Conservation (phyloP, 2,329 filamentous ascomycete species). For the Epicoccum nigrum region DNA sequence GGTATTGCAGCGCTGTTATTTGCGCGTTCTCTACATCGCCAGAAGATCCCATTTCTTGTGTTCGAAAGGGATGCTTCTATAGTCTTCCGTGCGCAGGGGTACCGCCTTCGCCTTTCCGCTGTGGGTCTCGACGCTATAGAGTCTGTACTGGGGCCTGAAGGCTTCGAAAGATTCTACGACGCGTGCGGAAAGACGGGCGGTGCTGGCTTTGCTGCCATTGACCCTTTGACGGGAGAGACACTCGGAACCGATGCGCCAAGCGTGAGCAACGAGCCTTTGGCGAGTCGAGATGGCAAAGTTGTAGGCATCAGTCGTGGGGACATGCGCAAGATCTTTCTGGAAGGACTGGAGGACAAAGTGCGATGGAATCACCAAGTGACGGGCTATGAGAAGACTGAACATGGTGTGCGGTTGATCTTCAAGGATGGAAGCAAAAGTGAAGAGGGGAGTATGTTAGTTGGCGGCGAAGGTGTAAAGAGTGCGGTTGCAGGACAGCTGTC, state of each 20-base stretch:
- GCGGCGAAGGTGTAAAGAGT: slow-evolving; percentile 68
- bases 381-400: slow-evolving; percentile 62
- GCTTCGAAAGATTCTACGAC: slow-evolving; percentile 64
- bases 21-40: slow-evolving; percentile 36
- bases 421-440: slow-evolving; percentile 64
- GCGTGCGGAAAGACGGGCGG: slow-evolving; percentile 66
- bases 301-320: slow-evolving; percentile 68
- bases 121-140: slow-evolving; percentile 67
- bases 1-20: slow-evolving; percentile 43
- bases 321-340: slow-evolving; percentile 65
- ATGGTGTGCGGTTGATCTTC: slow-evolving; percentile 64
- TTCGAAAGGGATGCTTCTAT: slow-evolving; percentile 54
- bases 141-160: slow-evolving; percentile 57
- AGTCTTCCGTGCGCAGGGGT: slow-evolving; percentile 67
- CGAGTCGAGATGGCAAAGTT: slow-evolving; percentile 63
- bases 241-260: slow-evolving; percentile 30
- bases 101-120: slow-evolving; percentile 63
- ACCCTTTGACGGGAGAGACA: slow-evolving; percentile 61
- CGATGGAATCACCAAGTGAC: slow-evolving; percentile 63
- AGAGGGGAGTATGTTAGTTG: slow-evolving; percentile 65
- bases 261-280: slow-evolving; percentile 42
- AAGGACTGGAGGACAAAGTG: slow-evolving; percentile 62
- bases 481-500: slow-evolving; percentile 66
- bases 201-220: slow-evolving; percentile 55
- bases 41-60: slow-evolving; percentile 42